A percentile compares a stretch with the other conserved stretches of the same genome.
phyloP scores from a whole-genome alignment of 441 rosid genomes.

The Mallotus repandus region DNA sequence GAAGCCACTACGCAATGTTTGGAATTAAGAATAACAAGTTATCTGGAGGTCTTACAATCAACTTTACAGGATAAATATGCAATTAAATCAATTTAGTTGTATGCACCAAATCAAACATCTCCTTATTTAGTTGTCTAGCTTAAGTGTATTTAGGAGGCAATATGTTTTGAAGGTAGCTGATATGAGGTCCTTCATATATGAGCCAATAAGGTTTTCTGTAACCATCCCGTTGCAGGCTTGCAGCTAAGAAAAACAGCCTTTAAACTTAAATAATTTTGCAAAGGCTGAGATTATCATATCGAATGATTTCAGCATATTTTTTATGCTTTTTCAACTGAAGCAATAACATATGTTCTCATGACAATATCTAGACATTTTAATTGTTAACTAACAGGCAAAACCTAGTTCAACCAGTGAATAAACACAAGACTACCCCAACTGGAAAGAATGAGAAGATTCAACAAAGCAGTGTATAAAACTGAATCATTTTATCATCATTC shows the following conservation, averaged over 20 bases:
- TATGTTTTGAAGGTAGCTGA: neutral
- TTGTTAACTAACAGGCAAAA: neutral
- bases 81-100: neutral
- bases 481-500: constrained; percentile 1
- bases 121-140: neutral
- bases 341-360: neutral
- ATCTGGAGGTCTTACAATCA: neutral
- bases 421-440: neutral
- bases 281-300: neutral
- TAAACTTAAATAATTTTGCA: neutral
- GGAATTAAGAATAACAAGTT: neutral
- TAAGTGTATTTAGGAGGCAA: neutral
- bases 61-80: neutral
- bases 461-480: neutral
- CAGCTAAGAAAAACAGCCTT: neutral
- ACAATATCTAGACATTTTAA: neutral
- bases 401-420: neutral
- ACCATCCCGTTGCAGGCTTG: neutral
- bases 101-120: neutral
- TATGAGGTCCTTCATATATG: neutral
- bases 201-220: neutral
- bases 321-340: neutral
- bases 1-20: neutral
- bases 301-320: neutral
- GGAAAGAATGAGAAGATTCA: neutral